phyloP scores from a whole-genome alignment of 495 filamentous ascomycete genomes.

The Trichocladium uniseriatum region DNA sequence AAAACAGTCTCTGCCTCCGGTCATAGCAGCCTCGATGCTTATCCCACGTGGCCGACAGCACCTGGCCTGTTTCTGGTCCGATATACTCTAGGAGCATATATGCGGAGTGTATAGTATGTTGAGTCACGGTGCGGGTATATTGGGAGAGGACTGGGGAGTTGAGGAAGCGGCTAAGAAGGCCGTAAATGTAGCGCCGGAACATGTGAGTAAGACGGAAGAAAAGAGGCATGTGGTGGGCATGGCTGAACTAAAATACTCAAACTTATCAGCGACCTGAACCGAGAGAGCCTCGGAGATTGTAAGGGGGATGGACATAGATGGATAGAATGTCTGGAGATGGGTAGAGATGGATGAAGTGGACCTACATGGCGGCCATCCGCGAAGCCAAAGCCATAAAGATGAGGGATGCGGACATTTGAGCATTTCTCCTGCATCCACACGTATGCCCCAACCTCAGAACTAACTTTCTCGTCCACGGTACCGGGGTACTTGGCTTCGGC shows the following conservation, averaged over 20 bases:
- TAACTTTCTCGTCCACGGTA: slow-evolving; percentile 33
- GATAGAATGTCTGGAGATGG: no score
- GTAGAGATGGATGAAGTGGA: background rate
- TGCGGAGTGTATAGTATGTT: no score
- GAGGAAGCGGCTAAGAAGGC: background rate
- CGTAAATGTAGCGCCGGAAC: background rate
- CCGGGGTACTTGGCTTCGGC: slow-evolving; percentile 24
- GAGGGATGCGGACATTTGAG: slow-evolving; percentile 26
- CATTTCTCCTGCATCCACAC: slow-evolving; percentile 31
- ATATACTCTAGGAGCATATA: no score
- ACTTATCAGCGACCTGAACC: background rate
- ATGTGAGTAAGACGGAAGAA: background rate
- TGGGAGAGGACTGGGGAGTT: background rate
- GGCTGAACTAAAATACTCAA: background rate
- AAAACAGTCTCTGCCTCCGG: no score
- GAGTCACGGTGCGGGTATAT: background rate
- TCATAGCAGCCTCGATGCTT: no score
- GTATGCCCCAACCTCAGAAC: slow-evolving; percentile 31
- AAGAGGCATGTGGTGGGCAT: background rate
- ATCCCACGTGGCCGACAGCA: no score
- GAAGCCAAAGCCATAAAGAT: slow-evolving; percentile 30
- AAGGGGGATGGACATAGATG: no score
- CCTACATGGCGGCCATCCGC: background rate
- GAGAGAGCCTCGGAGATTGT: no score
- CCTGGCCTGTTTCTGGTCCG: no score